Percentiles rank a stretch among this genome's conserved stretches.
phyloP scores from a whole-genome alignment of 2,329 filamentous ascomycete species.

The Cladophialophora immunda region DNA sequence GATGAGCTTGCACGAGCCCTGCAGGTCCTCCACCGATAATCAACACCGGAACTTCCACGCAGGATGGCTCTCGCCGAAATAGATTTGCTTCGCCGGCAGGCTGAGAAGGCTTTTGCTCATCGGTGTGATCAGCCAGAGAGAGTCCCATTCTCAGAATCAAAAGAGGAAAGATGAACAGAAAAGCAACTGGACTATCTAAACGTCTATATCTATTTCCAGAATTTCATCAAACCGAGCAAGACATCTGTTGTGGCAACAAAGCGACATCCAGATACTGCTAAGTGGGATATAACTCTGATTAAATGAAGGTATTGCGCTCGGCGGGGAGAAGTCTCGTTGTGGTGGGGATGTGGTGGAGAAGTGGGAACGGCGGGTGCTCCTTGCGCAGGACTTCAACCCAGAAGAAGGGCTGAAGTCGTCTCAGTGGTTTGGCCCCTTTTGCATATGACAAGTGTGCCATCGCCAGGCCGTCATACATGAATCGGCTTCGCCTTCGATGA shows the following conservation, averaged over 20 bases:
- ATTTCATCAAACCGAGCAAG: background rate
- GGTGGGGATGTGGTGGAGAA: background rate
- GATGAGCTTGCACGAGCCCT: conserved; percentile 48
- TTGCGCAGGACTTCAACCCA: too few relatives aligned
- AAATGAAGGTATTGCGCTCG: background rate
- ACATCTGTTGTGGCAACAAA: background rate
- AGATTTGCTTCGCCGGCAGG: background rate
- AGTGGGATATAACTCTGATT: background rate
- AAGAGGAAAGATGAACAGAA: background rate
- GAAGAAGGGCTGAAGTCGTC: background rate
- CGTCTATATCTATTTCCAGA: background rate
- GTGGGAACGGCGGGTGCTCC: too few relatives aligned
- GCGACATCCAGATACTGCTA: too few relatives aligned
- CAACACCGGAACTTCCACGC: conserved; percentile 44
- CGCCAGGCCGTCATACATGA: too few relatives aligned
- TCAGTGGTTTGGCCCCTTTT: background rate
- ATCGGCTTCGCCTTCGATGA: too few relatives aligned
- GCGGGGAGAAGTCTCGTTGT: background rate
- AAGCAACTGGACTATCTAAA: background rate
- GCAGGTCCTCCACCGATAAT: conserved; percentile 50
- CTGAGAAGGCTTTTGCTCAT: background rate
- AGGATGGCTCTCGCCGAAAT: background rate
- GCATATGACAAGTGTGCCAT: too few relatives aligned
- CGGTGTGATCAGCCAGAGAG: background rate
- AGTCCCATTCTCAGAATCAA: background rate